These are phyloP conservation scores for Viola pubescens DNA, from an alignment of 441 rosid species.

Conservation along the genomic window DNA sequence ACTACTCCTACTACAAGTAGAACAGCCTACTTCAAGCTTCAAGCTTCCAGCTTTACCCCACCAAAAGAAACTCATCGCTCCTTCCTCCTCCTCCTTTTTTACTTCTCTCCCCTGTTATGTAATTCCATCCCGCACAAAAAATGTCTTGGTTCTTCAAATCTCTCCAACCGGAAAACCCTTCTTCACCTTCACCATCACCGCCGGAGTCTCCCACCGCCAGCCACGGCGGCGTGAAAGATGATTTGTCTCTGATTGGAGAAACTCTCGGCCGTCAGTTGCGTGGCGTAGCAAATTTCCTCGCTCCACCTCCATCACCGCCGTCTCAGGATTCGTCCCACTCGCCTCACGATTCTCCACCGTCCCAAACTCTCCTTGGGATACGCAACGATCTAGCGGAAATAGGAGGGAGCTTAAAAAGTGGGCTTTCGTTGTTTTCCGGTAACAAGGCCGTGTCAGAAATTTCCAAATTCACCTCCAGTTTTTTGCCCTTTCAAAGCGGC, in stretches of 20 bases:
- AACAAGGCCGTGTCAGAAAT: slow-evolving; percentile 32
- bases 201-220: slow-evolving; percentile 7
- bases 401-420: slow-evolving; percentile 46
- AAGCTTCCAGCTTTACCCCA: too few species aligned
- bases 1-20: too few species aligned
- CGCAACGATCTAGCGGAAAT: slow-evolving; percentile 65
- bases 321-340: slow-evolving; percentile 17
- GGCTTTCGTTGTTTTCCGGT: slow-evolving; percentile 34
- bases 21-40: too few species aligned
- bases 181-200: slow-evolving; percentile 16
- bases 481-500: slow-evolving; percentile 30
- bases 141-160: slow-evolving; percentile 67
- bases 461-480: slow-evolving; percentile 43
- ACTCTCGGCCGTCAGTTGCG: slow-evolving; percentile 46
- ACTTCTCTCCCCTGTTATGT: too few species aligned
- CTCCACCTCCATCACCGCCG: slow-evolving; percentile 35
- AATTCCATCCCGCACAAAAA: neutral
- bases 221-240: slow-evolving; percentile 24
- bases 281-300: slow-evolving; percentile 51
- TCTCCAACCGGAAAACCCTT: slow-evolving; percentile 22
- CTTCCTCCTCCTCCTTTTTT: too few species aligned
- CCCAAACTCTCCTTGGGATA: slow-evolving; percentile 39
- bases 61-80: too few species aligned
- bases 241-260: slow-evolving; percentile 30
- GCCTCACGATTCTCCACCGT: slow-evolving; percentile 6